phyloP scores from a whole-genome alignment of 148 eudicot genomes.

The Vaccinium corymbosum region DNA sequence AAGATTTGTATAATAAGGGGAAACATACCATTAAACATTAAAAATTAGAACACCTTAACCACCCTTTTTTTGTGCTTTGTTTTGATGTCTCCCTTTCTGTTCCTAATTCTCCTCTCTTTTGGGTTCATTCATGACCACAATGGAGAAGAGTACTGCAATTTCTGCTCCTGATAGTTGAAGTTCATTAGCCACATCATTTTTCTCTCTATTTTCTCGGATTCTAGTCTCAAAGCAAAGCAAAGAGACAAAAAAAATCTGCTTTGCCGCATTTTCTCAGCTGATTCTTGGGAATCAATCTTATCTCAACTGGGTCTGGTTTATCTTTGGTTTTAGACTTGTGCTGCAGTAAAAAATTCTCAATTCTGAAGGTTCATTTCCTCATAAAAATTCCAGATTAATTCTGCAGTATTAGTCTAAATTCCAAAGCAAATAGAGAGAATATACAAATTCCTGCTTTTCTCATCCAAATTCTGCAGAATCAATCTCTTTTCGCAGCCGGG shows the following conservation, averaged over 20 bases:
- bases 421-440: neutral
- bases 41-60: neutral
- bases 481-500: conserved; percentile 7
- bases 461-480: conserved; percentile 15
- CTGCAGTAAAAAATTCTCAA: neutral
- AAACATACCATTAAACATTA: neutral
- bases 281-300: conserved; percentile 20
- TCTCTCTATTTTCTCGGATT: neutral
- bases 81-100: conserved; percentile 15
- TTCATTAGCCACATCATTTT: neutral
- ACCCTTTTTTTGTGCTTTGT: neutral
- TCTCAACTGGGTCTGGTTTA: conserved; percentile 5
- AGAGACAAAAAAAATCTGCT: neutral
- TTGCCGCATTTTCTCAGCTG: neutral
- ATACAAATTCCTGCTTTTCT: conserved; percentile 8
- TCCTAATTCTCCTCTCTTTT: conserved; percentile 16
- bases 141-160: neutral
- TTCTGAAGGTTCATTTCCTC: neutral
- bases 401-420: neutral
- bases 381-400: neutral
- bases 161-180: neutral
- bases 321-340: neutral
- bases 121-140: conserved; percentile 17
- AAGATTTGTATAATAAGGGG: neutral
- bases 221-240: neutral